Base-by-base conservation (phyloP, 306 rosid species). In the Gleditsia sinensis region DNA sequence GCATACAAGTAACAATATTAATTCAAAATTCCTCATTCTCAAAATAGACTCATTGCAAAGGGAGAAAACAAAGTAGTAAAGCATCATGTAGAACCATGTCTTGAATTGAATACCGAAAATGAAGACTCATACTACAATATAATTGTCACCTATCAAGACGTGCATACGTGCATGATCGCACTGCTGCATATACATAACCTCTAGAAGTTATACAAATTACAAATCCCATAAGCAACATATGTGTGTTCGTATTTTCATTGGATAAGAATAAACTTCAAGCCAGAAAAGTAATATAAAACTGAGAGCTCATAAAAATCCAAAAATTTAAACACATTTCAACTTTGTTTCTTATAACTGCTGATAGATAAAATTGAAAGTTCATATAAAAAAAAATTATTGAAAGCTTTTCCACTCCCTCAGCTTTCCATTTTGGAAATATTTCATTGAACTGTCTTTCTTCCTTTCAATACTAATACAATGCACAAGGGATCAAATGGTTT, bases 91-190 rank as follows among this genome's bases (percentile, higher is more conserved):
- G 59, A 58, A 37, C 40, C 43, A 50, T 40, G 11, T 56, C 36
- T 27, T 34, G 60, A 75, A 55, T 63, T 55, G 42, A 25, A 43
- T 40, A 46, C 33, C 6, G 40, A 68, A 43, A 20, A 68, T 51
- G 72, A 69, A 60, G 55, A 55, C n/a, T 14, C 60, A 19, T 5
- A 56, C 37, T 14, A 37, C 60, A 45, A 53, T 11, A 69, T 8
- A 6, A 5, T n/a, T 42, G 14, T 23, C 40, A 70, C 34, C 53
- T 36, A 32, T 53, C 12, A 30, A 57, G 32, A 74, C 67, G 69
- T 42, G 14, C 62, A 21, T 55, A 51, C 25, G 37, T 51, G 32
- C 57, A 80, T 59, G 46, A 49, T 74, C 14, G 71, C 71, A 36
- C 25, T 45, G 45, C 67, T 30, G 11, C 24, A 27, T 9, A 33